Evolutionary conservation across 1,284 basidiomycete species (phyloP), one percentile per base, ranked within the genome.

Genomic region (Papiliotrema laurentii): DNA sequence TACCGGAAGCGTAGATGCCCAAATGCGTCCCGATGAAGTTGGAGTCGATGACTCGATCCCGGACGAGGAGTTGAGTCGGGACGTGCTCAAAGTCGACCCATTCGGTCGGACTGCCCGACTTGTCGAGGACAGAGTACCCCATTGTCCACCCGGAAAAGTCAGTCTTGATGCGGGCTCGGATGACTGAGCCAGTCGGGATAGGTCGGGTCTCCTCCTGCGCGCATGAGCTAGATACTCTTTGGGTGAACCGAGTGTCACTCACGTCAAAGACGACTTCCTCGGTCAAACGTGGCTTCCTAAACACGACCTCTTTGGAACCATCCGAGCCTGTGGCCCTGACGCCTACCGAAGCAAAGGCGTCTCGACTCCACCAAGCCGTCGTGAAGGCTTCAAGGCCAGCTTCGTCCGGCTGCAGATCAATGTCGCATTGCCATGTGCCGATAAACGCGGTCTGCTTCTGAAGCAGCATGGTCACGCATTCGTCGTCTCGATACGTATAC

Each of bases 301-400:
- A 33, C 9, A 33, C 30, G 10, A 33, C 10, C 30, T 33, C 30
- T 33, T 16, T 33, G 30, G n/a, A n/a, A n/a, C n/a, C n/a, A n/a
- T 16, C 30, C 30, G 30, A 10, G 10, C n/a, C n/a, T 16, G 9
- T 33, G 30, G 10, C 30, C 30, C 30, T 9, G 30, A 33, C n/a
- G 10, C 10, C 30, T 16, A 33, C 30, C 9, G 10, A 10, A 9
- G 30, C 30, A n/a, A 10, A 33, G n/a, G 30, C 9, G n/a, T 33
- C 9, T 33, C n/a, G 9, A n/a, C 30, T 33, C 30, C 30, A 38
- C 36, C 36, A 38, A 21, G 55, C 51, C 5, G 30, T 44, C 6
- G 40, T 44, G 2, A 53, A 53, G 1, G 56, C 56, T 21, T 45
- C 56, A n/a, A 53, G 31, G 1, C 51, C 53, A 3, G 39, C 40